Evolutionary conservation across 352 stramenopile genomes (phyloP), one percentile per base, ranked within the genome.

Genomic region (Pythium plurisporium): DNA sequence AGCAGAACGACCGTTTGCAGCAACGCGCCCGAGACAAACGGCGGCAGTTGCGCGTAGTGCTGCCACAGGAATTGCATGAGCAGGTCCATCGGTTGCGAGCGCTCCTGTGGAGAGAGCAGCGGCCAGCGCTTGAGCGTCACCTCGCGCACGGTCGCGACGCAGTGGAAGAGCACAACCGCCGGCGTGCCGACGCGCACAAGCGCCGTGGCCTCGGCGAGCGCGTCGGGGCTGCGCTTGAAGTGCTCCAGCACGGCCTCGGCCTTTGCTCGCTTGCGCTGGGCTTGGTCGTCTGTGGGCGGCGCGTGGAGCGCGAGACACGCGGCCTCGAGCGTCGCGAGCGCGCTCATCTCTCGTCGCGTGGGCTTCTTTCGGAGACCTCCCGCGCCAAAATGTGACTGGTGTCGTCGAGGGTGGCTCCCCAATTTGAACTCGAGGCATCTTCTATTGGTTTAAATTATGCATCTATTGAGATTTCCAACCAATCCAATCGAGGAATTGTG

Each of bases 61-160:
- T 85, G 64, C 58, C 83, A 76, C n/a, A 94, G 56, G 44, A 94
- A 70, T 40, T 90, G 76, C 76, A 91, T 94, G 47, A 91, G 66
- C 38, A 88, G 79, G 48, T 91, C 80, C 53, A 89, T 59, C 12
- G 73, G 68, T 49, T 79, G 77, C 11, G 78, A 63, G 23, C 76
- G 76, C 48, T 94, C 79, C 0, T 52, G 23, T 7, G 76, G 34
- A 23, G 64, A 40, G 43, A 94, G 62, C 42, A 72, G 55, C 52
- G 76, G 38, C 80, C 84, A 91, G 26, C 79, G 73, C 54, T 80
- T 75, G 30, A 94, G 67, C 22, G 77, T 88, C 45, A 89, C 77
- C 52, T 92, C 84, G 42, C 81, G 79, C 41, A 94, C 68, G 17
- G 82, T 85, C 17, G 76, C 77, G 17, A 94, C 65, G 45, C 82